Conservation (phyloP, 495 filamentous ascomycete species). For the Xylaria grammica region DNA sequence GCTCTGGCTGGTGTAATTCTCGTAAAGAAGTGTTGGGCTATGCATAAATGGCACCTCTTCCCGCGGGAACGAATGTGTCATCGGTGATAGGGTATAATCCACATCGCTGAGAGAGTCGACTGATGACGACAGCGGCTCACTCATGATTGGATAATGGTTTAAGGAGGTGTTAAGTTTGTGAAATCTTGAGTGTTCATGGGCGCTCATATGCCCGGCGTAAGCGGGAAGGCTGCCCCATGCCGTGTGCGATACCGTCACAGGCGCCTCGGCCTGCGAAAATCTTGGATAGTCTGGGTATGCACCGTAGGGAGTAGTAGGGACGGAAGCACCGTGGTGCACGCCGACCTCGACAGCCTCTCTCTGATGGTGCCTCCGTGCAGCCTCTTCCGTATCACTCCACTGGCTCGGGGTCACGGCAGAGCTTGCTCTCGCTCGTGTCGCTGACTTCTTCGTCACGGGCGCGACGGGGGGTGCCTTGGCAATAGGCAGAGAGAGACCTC, state of each 20-base stretch:
- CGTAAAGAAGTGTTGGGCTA: constrained; percentile 59
- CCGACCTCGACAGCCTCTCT: constrained; percentile 41
- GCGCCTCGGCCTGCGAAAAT: constrained; percentile 41
- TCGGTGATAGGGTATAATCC: constrained; percentile 58
- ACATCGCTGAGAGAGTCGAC: constrained; percentile 59
- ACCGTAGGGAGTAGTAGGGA: constrained; percentile 43
- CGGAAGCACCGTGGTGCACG: constrained; percentile 27
- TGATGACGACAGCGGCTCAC: constrained; percentile 53
- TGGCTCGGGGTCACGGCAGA: constrained; percentile 43
- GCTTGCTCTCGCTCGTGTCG: constrained; percentile 44
- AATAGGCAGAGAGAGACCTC: constrained; percentile 85
- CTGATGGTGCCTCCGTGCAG: constrained; percentile 27
- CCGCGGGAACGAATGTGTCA: constrained; percentile 54
- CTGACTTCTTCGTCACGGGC: constrained; percentile 48
- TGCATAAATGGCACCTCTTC: constrained; percentile 57
- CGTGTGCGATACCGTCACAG: constrained; percentile 36
- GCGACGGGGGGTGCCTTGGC: constrained; percentile 69
- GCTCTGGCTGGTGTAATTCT: constrained; percentile 52
- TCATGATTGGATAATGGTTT: constrained; percentile 37
- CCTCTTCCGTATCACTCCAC: constrained; percentile 46
- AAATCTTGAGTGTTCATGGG: constrained; percentile 33
- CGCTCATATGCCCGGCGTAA: constrained; percentile 31
- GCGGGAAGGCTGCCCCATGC: constrained; percentile 34
- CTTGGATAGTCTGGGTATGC: constrained; percentile 40
- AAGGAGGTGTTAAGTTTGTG: constrained; percentile 35